Base-by-base conservation (phyloP, 805 yeast genomes). In the Saccharomyces paradoxus region DNA sequence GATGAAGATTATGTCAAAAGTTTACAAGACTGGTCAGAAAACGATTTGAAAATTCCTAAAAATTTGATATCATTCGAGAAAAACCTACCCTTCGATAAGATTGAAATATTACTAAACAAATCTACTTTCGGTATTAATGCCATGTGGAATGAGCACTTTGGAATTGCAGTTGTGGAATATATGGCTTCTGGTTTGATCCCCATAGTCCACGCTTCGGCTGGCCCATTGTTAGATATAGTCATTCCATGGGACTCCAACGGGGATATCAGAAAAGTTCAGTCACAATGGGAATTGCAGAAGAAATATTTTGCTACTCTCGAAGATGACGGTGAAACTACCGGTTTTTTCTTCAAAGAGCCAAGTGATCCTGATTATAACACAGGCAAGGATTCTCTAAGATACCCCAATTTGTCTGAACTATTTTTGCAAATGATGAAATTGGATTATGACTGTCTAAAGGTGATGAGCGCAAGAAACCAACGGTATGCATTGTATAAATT, bases 91-190 rank as follows among this genome's bases (percentile, higher is more conserved):
- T 88, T 88, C 72, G 76, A 74, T 1, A 77, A 75, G 17, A 83
- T 95, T 13, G 73, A 81, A 52, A 64, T 71, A 29, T 77, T 81
- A 53, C 74, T 95, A 32, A 62, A 73, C 12, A 72, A 69, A 13
- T 80, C 89, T 2, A 80, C 83, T 27, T 83, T 81, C 63, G 99
- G 99, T 4, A 74, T 94, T 44, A 92, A 94, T 64, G 90, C 96
- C 30, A 94, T 94, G 99, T 94, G 99, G 99, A 94, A 94, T 71
- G 99, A 94, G 74, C 99, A 94, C 73, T 94, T 94, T 69, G 99
- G 99, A 21, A 94, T 94, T 63, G 92, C 96, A 1, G 92, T 94
- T 4, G 99, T 94, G 7, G 99, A 94, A 70, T 89, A 90, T 67
- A 76, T 87, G 73, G 84, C 92, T 1, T 80, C 87, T 53, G 98